A percentile compares a stretch with the other conserved stretches of the same genome.
Evolutionary conservation across 805 yeast species (phyloP).

Genomic region (Torulaspora microellipsoides): DNA sequence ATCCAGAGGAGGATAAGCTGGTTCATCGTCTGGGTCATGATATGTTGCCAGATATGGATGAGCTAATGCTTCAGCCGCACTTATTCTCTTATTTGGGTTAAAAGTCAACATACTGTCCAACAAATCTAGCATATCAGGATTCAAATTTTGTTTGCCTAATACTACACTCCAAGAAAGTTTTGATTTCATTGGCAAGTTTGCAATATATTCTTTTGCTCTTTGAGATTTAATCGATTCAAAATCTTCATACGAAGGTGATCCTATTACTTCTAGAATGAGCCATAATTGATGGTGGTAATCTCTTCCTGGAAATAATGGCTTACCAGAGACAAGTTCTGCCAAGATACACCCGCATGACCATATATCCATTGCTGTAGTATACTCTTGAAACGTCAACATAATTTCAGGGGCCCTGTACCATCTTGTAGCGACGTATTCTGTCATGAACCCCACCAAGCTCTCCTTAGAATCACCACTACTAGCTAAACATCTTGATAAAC

Average conservation of each 20-base stretch:
- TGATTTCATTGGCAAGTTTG: constrained; percentile 58
- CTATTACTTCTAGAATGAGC: constrained; percentile 62
- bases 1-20: constrained; percentile 38
- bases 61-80: constrained; percentile 66
- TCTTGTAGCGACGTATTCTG: constrained; percentile 80
- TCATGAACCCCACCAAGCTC: constrained; percentile 50
- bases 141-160: constrained; percentile 24
- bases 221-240: constrained; percentile 66
- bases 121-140: constrained; percentile 53
- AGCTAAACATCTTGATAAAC: constrained; percentile 56
- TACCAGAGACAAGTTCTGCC: constrained; percentile 59
- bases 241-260: constrained; percentile 72
- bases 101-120: constrained; percentile 66
- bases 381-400: constrained; percentile 68
- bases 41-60: constrained; percentile 69
- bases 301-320: constrained; percentile 70
- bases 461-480: constrained; percentile 39
- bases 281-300: constrained; percentile 67
- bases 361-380: constrained; percentile 70
- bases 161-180: constrained; percentile 44
- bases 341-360: constrained; percentile 81
- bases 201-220: constrained; percentile 72
- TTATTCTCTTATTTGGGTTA: constrained; percentile 68
- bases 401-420: constrained; percentile 86
- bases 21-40: constrained; percentile 72